A percentile compares a stretch with the other conserved stretches of the same genome.
These are phyloP conservation scores for Leccinum huronense DNA, from an alignment of 1,284 basidiomycete species.

Conservation along the genomic window DNA sequence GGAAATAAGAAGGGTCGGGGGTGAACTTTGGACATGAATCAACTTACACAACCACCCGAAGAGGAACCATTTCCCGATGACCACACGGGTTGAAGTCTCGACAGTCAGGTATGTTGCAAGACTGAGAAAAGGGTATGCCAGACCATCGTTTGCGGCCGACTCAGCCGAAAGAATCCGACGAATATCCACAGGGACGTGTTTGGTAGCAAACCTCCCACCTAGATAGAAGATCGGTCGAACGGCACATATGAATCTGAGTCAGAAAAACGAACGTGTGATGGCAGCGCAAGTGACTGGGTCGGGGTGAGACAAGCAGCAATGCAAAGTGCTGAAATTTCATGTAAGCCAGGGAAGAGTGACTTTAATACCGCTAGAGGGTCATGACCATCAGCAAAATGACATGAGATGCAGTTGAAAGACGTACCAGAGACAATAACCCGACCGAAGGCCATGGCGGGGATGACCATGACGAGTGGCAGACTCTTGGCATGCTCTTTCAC, in stretches of 20 bases:
- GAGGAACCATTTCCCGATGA: constrained; percentile 77
- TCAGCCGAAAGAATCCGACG: constrained; percentile 88
- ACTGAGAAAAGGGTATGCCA: constrained; percentile 91
- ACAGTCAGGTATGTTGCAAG: constrained; percentile 86
- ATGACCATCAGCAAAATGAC: no score
- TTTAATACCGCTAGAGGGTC: constrained; percentile 51
- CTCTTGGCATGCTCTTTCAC: constrained; percentile 60
- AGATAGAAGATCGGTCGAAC: constrained; percentile 41
- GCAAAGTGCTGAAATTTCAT: constrained; percentile 74
- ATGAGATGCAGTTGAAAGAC: constrained; percentile 13
- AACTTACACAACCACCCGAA: constrained; percentile 74
- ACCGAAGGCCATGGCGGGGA: constrained; percentile 78
- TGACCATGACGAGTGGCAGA: constrained; percentile 61
- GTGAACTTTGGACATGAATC: no score
- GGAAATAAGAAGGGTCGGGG: no score
- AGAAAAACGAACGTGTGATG: constrained; percentile 31
- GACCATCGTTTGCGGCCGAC: constrained; percentile 83
- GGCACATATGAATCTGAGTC: background rate
- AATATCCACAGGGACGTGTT: constrained; percentile 83
- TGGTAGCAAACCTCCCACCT: constrained; percentile 87
- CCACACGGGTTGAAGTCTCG: constrained; percentile 61
- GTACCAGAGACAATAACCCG: constrained; percentile 66
- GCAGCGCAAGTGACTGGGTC: constrained; percentile 77
- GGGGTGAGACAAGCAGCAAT: constrained; percentile 91
- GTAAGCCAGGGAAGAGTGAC: constrained; percentile 66